Conservation (phyloP, 345 rosid genomes). For the Brassica nigra region DNA sequence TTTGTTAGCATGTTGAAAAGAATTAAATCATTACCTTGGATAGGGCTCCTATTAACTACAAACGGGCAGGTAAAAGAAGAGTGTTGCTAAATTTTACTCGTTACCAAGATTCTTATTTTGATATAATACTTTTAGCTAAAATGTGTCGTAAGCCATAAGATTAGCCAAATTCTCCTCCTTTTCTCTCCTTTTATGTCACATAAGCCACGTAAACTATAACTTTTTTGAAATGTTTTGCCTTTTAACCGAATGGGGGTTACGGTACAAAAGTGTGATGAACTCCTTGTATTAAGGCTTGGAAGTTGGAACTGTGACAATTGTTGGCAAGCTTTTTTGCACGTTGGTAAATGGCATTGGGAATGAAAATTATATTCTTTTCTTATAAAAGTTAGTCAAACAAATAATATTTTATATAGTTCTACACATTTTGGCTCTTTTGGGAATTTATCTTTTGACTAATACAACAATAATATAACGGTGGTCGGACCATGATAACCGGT, state of each 20-base stretch:
- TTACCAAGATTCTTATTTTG: conserved; percentile 16
- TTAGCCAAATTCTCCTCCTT: neutral
- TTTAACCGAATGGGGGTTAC: conserved; percentile 24
- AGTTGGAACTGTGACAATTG: conserved; percentile 30
- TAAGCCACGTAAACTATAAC: neutral
- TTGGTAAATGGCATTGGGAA: conserved; percentile 42
- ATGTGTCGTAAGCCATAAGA: neutral
- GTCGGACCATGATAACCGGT: conserved; percentile 21
- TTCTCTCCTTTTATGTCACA: neutral
- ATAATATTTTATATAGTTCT: conserved; percentile 4
- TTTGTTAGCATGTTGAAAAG: neutral
- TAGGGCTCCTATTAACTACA: neutral
- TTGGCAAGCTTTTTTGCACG: conserved; percentile 26
- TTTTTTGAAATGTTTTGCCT: neutral
- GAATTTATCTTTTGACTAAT: conserved; percentile 23
- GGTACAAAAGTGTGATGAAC: conserved; percentile 32
- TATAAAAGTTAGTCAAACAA: conserved; percentile 1
- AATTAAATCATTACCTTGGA: neutral
- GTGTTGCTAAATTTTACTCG: neutral
- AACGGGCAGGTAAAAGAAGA: neutral
- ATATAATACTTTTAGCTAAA: neutral
- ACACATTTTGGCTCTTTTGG: conserved; percentile 19
- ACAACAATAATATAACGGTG: conserved; percentile 8
- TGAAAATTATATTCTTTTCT: conserved; percentile 18
- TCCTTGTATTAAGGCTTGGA: conserved; percentile 40